phyloP scores from a whole-genome alignment of 192 early-diverging fungal genomes.

The Anaeromyces robustus region DNA sequence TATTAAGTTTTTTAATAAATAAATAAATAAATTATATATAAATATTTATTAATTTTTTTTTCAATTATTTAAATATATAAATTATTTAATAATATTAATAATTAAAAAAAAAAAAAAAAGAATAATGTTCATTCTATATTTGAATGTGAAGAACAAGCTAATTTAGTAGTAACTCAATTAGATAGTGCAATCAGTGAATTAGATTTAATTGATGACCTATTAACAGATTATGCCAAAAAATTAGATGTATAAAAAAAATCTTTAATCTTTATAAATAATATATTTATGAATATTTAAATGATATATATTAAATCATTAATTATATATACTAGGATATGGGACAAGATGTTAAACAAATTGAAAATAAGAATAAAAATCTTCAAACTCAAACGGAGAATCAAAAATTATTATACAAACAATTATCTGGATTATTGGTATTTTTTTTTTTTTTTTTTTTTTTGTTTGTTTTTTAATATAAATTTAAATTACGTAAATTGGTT shows the following conservation, averaged over 20 bases:
- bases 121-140: conserved; percentile 94
- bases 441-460: neutral
- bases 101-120: too few species aligned
- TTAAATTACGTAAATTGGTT: too few species aligned
- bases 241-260: conserved; percentile 44
- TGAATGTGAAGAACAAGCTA: conserved; percentile 70
- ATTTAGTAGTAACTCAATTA: conserved; percentile 60
- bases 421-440: conserved; percentile 61
- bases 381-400: conserved; percentile 84
- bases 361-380: conserved; percentile 76
- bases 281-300: conserved; percentile 4
- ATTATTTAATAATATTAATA: too few species aligned
- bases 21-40: neutral
- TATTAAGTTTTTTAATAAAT: neutral
- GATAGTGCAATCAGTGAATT: conserved; percentile 67
- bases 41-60: neutral
- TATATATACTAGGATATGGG: conserved; percentile 57
- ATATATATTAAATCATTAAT: conserved; percentile 3
- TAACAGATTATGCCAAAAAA: conserved; percentile 67
- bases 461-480: neutral
- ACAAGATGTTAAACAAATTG: conserved; percentile 87
- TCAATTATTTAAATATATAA: too few species aligned
- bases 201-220: conserved; percentile 74
- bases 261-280: neutral
- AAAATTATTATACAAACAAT: conserved; percentile 62